These are phyloP conservation scores for Paramecium tetraurelia DNA, from an alignment of 73 alveolate genomes.

Conservation along the genomic window DNA sequence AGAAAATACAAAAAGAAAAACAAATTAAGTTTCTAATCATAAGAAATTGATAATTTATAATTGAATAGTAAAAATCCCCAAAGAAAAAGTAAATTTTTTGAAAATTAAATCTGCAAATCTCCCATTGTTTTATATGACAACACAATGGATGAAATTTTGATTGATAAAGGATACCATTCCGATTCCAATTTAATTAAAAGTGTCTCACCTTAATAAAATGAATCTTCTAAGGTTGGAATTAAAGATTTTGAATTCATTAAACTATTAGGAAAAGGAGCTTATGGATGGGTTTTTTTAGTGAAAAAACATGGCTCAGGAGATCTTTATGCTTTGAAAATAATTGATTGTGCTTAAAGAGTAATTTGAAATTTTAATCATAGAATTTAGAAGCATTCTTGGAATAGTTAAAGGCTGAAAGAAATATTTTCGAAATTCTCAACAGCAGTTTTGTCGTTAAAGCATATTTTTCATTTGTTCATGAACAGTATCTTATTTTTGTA, in stretches of 20 bases:
- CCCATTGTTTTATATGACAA: neutral
- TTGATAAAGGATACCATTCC: constrained; percentile 38
- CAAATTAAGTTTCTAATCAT: neutral
- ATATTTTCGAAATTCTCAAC: constrained; percentile 33
- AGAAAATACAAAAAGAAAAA: neutral
- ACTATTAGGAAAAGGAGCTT: constrained; percentile 60
- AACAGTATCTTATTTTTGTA: constrained; percentile 57
- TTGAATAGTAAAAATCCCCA: neutral
- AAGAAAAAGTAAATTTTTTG: neutral
- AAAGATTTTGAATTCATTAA: constrained; percentile 57
- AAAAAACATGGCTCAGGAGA: constrained; percentile 60
- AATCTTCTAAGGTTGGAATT: constrained; percentile 13
- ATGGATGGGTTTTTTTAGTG: constrained; percentile 57
- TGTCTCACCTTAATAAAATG: neutral
- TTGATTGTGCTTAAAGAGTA: constrained; percentile 55
- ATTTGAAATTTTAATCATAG: neutral
- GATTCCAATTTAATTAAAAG: neutral
- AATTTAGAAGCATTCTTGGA: constrained; percentile 4
- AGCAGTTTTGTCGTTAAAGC: constrained; percentile 59
- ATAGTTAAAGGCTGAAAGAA: constrained; percentile 50
- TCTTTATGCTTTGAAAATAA: constrained; percentile 58
- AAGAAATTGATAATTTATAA: neutral
- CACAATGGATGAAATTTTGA: neutral
- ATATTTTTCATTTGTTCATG: constrained; percentile 58
- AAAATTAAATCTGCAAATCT: neutral